Conservation (phyloP, 2,329 filamentous ascomycete genomes). For the Cercospora citrullina region DNA sequence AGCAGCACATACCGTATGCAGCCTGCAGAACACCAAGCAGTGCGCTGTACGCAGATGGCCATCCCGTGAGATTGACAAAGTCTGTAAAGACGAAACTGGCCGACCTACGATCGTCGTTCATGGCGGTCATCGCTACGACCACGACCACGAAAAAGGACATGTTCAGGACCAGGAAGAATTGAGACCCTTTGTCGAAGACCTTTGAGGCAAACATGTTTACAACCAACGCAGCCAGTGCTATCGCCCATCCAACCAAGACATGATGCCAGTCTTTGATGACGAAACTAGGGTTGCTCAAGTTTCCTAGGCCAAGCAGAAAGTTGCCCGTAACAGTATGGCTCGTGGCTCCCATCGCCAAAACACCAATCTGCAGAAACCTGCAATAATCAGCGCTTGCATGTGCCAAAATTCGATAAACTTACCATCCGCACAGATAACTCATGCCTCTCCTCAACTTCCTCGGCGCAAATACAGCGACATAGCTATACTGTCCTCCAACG, state of each 20-base stretch:
- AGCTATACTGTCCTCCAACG: slow-evolving; percentile 59
- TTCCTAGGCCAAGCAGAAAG: slow-evolving; percentile 57
- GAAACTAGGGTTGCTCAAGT: slow-evolving; percentile 54
- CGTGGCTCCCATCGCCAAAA: slow-evolving; percentile 37
- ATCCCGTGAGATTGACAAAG: slow-evolving; percentile 58
- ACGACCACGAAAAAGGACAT: slow-evolving; percentile 55
- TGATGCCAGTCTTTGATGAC: slow-evolving; percentile 59
- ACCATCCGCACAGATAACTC: slow-evolving; percentile 44
- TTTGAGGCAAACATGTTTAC: slow-evolving; percentile 55
- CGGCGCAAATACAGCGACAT: slow-evolving; percentile 59
- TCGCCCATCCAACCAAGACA: slow-evolving; percentile 54
- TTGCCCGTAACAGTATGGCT: slow-evolving; percentile 51
- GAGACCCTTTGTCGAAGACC: slow-evolving; percentile 54
- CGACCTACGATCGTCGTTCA: slow-evolving; percentile 56
- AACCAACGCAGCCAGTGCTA: slow-evolving; percentile 47
- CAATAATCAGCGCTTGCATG: neutral
- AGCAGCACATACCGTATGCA: slow-evolving; percentile 57
- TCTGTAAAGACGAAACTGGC: slow-evolving; percentile 57
- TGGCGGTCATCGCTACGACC: slow-evolving; percentile 54
- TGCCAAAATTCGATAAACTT: neutral
- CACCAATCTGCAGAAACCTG: slow-evolving; percentile 26
- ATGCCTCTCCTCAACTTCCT: slow-evolving; percentile 36
- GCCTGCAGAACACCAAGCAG: slow-evolving; percentile 57
- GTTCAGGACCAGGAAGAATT: slow-evolving; percentile 55
- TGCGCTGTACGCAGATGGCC: slow-evolving; percentile 52